These are phyloP conservation scores for Przewalskia tangutica DNA, from an alignment of 257 asterid genomes.

Conservation along the genomic window DNA sequence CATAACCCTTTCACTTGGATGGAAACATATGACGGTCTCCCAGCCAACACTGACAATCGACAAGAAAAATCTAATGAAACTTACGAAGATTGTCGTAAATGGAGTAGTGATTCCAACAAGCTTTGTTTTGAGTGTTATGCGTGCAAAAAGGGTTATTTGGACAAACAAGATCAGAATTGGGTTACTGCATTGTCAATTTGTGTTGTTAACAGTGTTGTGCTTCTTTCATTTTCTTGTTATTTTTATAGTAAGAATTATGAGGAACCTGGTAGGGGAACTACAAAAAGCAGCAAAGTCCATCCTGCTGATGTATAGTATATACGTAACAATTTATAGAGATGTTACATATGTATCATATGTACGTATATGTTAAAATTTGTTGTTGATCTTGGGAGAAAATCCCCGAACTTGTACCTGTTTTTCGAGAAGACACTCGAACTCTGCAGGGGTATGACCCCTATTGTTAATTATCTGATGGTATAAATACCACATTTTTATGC, in stretches of 20 bases:
- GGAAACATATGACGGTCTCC: not conserved
- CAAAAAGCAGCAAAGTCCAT: not conserved
- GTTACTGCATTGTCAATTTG: not conserved
- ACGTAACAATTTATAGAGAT: not conserved
- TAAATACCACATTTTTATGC: too few species aligned
- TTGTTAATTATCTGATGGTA: too few species aligned
- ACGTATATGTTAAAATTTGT: not conserved
- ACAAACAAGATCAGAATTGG: conserved; percentile 4
- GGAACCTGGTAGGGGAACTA: not conserved
- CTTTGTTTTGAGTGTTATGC: not conserved
- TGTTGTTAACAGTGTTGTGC: not conserved
- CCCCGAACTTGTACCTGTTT: not conserved
- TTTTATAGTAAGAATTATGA: not conserved
- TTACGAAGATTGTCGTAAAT: not conserved
- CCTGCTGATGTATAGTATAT: not conserved
- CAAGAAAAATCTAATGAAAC: not conserved
- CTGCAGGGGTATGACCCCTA: not conserved
- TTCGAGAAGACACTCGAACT: not conserved
- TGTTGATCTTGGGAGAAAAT: too few species aligned
- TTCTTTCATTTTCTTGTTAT: conserved; percentile 5
- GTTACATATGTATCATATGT: not conserved
- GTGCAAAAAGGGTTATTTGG: not conserved
- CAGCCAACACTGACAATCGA: not conserved
- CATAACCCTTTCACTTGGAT: not conserved
- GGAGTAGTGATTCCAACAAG: not conserved